Base-by-base conservation (phyloP, 2,329 filamentous ascomycete species). In the Phialophora expanda region DNA sequence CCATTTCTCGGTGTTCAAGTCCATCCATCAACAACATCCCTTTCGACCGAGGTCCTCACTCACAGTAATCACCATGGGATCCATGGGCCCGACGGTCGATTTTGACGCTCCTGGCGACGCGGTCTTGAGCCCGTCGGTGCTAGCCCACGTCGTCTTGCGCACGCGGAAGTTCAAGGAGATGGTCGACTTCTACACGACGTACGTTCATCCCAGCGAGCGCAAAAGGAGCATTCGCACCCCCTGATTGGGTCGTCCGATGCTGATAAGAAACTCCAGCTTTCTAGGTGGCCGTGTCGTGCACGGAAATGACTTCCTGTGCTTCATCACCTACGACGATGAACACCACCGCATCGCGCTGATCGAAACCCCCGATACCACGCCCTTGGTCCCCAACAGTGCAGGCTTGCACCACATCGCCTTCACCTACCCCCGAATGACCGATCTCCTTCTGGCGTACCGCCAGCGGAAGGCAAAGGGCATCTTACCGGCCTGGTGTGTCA, bases 401-500 rank as follows among this genome's bases (percentile, higher is more conserved):
- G 59, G 64, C 5, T 22, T 58, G 48, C 38, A 67, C 30, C 61
- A 66, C 55, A 58, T 66, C 17, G 64, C 64, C 2, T 66, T 63
- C 56, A 60, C 64, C 4, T 66, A 60, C 38, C 30, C 34, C 0
- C 41, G 3, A 4, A 12, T 66, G 54, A 12, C 26, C 9, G 54
- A 59, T 51, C 56, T 66, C 14, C 60, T 66, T 14, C 32, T 62
- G 20, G 32, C 64, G 2, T 66, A 66, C 17, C 60, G 59, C 17
- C 64, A 66, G 55, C 60, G 64, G 34, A 63, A 66, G 17, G 55
- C 53, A 32, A 48, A 24, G 30, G 60, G 60, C 5, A 60, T 66
- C 50, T 20, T 48, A 28, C 64, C 64, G 5, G 30, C 74, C 4
- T 82, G 79, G 79, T 77, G 72, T 65, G 75, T 82, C 38, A 82